phyloP scores from a whole-genome alignment of 768 basidiomycete species.

The Mycena sanguinolenta region DNA sequence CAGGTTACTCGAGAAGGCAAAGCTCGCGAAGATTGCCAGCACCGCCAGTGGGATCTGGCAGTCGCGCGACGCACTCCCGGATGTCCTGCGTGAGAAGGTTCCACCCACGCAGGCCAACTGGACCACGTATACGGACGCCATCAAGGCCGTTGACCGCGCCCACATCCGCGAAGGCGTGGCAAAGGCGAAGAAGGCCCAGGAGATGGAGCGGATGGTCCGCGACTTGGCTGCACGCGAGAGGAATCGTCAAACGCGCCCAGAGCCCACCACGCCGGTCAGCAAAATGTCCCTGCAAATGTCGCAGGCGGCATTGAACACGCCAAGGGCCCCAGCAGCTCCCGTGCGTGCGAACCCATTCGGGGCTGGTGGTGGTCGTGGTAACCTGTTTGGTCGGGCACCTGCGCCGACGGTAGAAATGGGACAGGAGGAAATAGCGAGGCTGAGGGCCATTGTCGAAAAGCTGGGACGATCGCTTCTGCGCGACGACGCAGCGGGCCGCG shows the following conservation, averaged over 20 bases:
- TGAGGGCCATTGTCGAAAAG: neutral
- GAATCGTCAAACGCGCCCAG: neutral
- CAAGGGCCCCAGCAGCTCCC: neutral
- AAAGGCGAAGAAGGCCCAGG: conserved; percentile 17
- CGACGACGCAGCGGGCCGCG: neutral
- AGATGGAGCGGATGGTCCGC: conserved; percentile 8
- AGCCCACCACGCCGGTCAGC: conserved; percentile 3
- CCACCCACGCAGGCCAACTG: neutral
- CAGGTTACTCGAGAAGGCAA: conserved; percentile 10
- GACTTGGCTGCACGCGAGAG: too few species aligned
- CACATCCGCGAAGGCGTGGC: conserved; percentile 7
- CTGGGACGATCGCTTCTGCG: neutral
- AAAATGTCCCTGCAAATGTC: conserved; percentile 15
- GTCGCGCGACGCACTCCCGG: conserved; percentile 24
- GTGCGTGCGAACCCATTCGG: neutral
- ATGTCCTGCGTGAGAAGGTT: conserved; percentile 15
- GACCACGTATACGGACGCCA: neutral
- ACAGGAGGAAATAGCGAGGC: neutral
- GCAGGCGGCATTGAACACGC: neutral
- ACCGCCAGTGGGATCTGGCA: conserved; percentile 23
- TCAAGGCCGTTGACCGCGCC: conserved; percentile 18
- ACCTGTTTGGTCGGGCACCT: conserved; percentile 4
- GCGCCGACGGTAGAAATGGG: too few species aligned
- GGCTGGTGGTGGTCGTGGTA: conserved; percentile 8
- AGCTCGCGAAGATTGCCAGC: conserved; percentile 1